Conservation (phyloP, 768 basidiomycete genomes). For the Russula olivacea region DNA sequence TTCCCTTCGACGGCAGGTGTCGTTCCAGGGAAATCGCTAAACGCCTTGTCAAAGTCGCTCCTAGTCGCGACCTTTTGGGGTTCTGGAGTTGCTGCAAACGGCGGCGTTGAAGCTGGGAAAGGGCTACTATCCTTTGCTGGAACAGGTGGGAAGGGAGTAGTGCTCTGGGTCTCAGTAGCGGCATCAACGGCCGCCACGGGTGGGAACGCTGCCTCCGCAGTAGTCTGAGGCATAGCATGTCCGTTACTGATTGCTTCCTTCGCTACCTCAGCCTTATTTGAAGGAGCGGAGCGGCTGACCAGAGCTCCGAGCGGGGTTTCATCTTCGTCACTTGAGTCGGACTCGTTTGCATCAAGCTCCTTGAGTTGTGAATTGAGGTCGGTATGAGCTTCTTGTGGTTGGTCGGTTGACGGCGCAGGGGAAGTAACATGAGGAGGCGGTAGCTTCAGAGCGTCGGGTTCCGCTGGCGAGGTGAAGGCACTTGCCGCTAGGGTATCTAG, state of each 20-base stretch:
- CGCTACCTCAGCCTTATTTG: not conserved
- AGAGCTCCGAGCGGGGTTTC: constrained; percentile 30
- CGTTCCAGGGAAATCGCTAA: constrained; percentile 47
- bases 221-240: constrained; percentile 1
- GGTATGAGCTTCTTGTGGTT: constrained; percentile 30
- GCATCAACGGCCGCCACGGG: not conserved
- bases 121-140: constrained; percentile 14
- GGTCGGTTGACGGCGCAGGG: constrained; percentile 8
- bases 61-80: constrained; percentile 31
- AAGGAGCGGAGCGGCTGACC: constrained; percentile 12
- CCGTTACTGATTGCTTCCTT: constrained; percentile 15
- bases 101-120: constrained; percentile 17
- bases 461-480: constrained; percentile 6
- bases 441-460: constrained; percentile 12
- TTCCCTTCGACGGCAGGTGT: constrained; percentile 33
- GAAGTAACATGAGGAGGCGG: constrained; percentile 8
- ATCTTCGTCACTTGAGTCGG: constrained; percentile 44
- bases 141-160: constrained; percentile 16
- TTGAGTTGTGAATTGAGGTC: constrained; percentile 49
- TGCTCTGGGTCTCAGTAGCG: not conserved
- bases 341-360: constrained; percentile 53
- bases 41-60: constrained; percentile 70
- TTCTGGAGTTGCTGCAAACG: constrained; percentile 11
- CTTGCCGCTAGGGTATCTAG: constrained; percentile 13
- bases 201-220: not conserved